Evolutionary conservation across 306 rosid species (phyloP).

Genomic region (Ammopiptanthus mongolicus): DNA sequence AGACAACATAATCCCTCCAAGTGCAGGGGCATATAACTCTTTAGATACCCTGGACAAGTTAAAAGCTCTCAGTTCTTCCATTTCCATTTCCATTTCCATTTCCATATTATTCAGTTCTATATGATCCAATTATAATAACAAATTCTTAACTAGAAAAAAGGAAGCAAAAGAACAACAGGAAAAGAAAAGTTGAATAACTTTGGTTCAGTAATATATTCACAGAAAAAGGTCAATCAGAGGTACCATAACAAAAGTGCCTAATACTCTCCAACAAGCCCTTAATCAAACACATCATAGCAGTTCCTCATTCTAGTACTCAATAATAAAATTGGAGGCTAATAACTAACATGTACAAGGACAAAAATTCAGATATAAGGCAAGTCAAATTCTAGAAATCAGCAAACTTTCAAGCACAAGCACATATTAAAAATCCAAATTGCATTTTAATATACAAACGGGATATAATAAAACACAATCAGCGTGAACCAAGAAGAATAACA

Average conservation of each 20-base stretch:
- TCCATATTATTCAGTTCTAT: background rate
- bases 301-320: slow-evolving; percentile 5
- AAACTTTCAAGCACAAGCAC: background rate
- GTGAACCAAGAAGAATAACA: background rate
- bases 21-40: slow-evolving; percentile 93
- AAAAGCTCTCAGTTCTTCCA: slow-evolving; percentile 24
- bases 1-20: slow-evolving; percentile 99
- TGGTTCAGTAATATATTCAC: background rate
- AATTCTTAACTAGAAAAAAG: background rate
- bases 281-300: slow-evolving; percentile 40
- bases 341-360: background rate
- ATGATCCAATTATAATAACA: background rate
- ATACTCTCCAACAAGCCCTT: slow-evolving; percentile 18
- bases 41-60: slow-evolving; percentile 81
- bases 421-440: background rate
- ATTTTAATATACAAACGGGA: background rate
- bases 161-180: background rate
- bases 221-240: background rate
- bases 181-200: background rate
- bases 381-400: background rate
- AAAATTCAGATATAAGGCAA: background rate
- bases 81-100: slow-evolving; percentile 16
- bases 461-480: background rate
- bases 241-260: background rate
- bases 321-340: background rate